These are phyloP conservation scores for Acrasis kona DNA, from an alignment of 78 protist genomes.

Conservation along the genomic window DNA sequence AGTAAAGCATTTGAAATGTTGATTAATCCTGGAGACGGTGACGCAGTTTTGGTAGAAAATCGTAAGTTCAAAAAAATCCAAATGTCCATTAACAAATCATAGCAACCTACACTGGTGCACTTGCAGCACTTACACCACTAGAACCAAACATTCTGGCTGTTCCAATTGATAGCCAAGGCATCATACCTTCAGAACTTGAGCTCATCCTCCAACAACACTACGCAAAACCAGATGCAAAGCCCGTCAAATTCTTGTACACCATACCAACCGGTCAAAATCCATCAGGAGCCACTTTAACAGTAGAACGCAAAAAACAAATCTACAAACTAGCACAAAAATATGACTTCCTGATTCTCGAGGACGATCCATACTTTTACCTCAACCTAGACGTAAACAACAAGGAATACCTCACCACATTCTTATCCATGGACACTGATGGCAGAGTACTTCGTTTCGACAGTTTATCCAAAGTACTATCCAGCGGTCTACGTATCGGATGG, in stretches of 20 bases:
- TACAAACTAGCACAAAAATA: slow-evolving; percentile 35
- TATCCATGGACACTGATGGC: slow-evolving; percentile 66
- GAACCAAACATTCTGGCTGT: neutral
- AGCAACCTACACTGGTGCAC: neutral
- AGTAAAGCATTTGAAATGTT: neutral
- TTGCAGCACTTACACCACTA: neutral
- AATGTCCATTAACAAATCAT: neutral
- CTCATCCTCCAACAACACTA: neutral
- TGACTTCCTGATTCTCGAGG: slow-evolving; percentile 75
- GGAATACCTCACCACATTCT: neutral
- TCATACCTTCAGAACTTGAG: neutral
- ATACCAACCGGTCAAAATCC: slow-evolving; percentile 81
- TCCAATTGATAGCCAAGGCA: neutral
- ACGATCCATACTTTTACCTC: slow-evolving; percentile 81
- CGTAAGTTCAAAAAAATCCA: neutral
- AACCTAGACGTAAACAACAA: neutral
- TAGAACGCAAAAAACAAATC: slow-evolving; percentile 31
- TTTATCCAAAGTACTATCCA: slow-evolving; percentile 55
- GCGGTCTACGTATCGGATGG: slow-evolving; percentile 61
- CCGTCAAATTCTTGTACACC: slow-evolving; percentile 39
- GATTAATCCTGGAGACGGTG: neutral
- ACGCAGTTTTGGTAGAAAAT: neutral
- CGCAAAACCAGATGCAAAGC: neutral
- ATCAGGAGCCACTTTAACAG: slow-evolving; percentile 57
- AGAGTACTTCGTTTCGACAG: slow-evolving; percentile 81